phyloP scores from a whole-genome alignment of 169 alveolate genomes.

The Eimeria sp. region DNA sequence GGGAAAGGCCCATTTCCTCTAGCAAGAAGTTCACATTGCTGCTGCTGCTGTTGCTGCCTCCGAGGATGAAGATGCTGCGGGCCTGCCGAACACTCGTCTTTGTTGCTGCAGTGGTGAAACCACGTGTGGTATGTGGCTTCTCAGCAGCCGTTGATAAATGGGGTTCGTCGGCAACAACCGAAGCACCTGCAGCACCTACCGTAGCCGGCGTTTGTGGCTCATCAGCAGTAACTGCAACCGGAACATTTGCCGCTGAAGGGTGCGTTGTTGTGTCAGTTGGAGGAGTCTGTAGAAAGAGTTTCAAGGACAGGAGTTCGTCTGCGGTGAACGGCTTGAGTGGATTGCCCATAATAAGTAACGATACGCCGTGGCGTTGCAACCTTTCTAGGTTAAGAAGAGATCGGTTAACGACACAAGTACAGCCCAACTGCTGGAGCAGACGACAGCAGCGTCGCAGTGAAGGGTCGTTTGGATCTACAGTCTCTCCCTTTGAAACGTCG shows the following conservation, averaged over 20 bases:
- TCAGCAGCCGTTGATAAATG: background rate
- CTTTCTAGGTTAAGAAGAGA: constrained; percentile 1
- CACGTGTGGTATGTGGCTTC: background rate
- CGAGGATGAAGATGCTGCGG: constrained; percentile 40
- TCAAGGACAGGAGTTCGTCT: constrained; percentile 18
- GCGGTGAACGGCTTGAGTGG: constrained; percentile 48
- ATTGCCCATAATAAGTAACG: constrained; percentile 36
- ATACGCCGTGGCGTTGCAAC: constrained; percentile 37
- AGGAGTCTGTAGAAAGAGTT: constrained; percentile 23
- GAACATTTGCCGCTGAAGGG: background rate
- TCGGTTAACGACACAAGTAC: constrained; percentile 16
- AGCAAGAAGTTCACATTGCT: constrained; percentile 44
- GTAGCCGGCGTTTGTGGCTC: background rate
- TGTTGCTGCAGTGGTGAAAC: background rate
- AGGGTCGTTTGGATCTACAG: constrained; percentile 26
- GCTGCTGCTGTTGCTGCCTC: constrained; percentile 48
- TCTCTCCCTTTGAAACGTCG: constrained; percentile 37
- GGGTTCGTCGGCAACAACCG: background rate
- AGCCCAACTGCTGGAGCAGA: constrained; percentile 40
- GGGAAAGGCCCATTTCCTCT: constrained; percentile 64
- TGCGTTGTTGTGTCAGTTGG: background rate
- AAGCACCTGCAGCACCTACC: background rate
- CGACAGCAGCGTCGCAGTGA: constrained; percentile 47
- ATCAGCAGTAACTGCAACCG: background rate
- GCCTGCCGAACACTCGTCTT: background rate